Conservation (phyloP, 2,329 filamentous ascomycete species). For the Penicillium sp. region DNA sequence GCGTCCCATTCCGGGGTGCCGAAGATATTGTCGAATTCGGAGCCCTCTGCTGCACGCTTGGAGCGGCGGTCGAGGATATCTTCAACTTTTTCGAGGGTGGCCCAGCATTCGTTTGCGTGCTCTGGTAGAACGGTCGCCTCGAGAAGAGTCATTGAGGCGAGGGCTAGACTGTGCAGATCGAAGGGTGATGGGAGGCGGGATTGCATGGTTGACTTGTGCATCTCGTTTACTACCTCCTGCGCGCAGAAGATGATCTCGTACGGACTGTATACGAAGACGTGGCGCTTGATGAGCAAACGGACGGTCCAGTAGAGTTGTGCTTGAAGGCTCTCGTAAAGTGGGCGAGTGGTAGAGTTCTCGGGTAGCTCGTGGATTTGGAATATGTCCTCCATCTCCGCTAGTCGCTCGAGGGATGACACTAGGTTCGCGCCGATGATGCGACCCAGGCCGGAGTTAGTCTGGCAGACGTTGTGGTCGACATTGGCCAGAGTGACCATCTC, state of each 20-base stretch:
- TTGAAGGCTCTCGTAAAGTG: slow-evolving; percentile 38
- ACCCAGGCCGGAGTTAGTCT: slow-evolving; percentile 35
- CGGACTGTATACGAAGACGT: slow-evolving; percentile 42
- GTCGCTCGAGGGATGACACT: slow-evolving; percentile 37
- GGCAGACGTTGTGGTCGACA: slow-evolving; percentile 35
- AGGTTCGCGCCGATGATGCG: slow-evolving; percentile 38
- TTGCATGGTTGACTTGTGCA: slow-evolving; percentile 35
- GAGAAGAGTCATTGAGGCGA: slow-evolving; percentile 43
- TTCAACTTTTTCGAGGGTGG: slow-evolving; percentile 50
- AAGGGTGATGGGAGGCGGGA: slow-evolving; percentile 38
- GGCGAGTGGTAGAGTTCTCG: slow-evolving; percentile 25
- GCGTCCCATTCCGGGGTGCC: slow-evolving; percentile 40
- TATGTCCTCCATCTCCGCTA: slow-evolving; percentile 37
- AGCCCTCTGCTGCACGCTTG: slow-evolving; percentile 25
- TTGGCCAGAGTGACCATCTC: slow-evolving; percentile 37
- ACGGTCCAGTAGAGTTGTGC: slow-evolving; percentile 44
- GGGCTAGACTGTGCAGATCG: slow-evolving; percentile 41
- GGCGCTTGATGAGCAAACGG: slow-evolving; percentile 42
- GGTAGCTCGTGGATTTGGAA: slow-evolving; percentile 27
- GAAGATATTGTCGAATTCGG: slow-evolving; percentile 41
- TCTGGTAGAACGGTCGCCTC: slow-evolving; percentile 43
- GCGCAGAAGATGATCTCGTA: slow-evolving; percentile 43
- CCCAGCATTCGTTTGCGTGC: slow-evolving; percentile 39
- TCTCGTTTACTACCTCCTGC: slow-evolving; percentile 40
- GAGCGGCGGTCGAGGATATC: slow-evolving; percentile 48